A percentile compares a stretch with the other conserved stretches of the same genome.
These are phyloP conservation scores for Clarireedia hainanense DNA, from an alignment of 2,329 filamentous ascomycete genomes.

Conservation along the genomic window DNA sequence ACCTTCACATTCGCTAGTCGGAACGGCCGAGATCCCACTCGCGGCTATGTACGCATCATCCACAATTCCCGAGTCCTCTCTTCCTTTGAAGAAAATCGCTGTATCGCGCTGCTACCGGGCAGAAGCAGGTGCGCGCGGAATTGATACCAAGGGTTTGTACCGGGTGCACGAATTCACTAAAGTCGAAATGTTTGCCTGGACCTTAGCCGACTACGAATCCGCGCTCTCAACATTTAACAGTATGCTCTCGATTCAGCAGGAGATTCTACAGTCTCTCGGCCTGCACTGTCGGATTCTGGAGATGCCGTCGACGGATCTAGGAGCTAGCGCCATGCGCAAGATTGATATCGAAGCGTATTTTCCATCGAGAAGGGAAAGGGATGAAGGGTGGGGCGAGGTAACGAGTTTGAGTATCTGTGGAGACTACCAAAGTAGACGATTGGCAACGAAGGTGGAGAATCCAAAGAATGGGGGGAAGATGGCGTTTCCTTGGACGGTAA, in stretches of 20 bases:
- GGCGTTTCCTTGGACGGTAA: slow-evolving; percentile 80
- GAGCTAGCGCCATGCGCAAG: slow-evolving; percentile 80
- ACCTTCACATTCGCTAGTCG: slow-evolving; percentile 69
- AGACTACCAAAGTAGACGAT: slow-evolving; percentile 82
- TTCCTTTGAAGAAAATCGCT: slow-evolving; percentile 75
- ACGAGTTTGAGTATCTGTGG: slow-evolving; percentile 87
- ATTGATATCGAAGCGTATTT: slow-evolving; percentile 93
- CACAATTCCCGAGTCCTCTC: slow-evolving; percentile 52
- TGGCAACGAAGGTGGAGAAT: slow-evolving; percentile 65
- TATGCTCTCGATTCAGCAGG: slow-evolving; percentile 78
- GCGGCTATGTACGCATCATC: slow-evolving; percentile 80
- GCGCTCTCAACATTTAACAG: slow-evolving; percentile 65
- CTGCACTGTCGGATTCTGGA: slow-evolving; percentile 84
- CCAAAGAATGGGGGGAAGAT: slow-evolving; percentile 43
- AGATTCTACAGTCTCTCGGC: slow-evolving; percentile 69
- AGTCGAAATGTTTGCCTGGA: slow-evolving; percentile 96
- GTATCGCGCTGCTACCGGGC: slow-evolving; percentile 91
- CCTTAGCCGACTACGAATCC: slow-evolving; percentile 44
- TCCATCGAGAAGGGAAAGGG: slow-evolving; percentile 61
- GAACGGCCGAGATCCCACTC: slow-evolving; percentile 90
- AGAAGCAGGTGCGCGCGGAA: slow-evolving; percentile 83
- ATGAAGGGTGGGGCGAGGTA: slow-evolving; percentile 84
- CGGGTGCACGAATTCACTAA: slow-evolving; percentile 98
- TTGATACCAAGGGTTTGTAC: slow-evolving; percentile 89
- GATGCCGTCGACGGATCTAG: slow-evolving; percentile 85